Evolutionary conservation across 192 early-diverging fungal genomes (phyloP), one percentile per base, ranked within the genome.

Genomic region (Umbelopsis vinacea): DNA sequence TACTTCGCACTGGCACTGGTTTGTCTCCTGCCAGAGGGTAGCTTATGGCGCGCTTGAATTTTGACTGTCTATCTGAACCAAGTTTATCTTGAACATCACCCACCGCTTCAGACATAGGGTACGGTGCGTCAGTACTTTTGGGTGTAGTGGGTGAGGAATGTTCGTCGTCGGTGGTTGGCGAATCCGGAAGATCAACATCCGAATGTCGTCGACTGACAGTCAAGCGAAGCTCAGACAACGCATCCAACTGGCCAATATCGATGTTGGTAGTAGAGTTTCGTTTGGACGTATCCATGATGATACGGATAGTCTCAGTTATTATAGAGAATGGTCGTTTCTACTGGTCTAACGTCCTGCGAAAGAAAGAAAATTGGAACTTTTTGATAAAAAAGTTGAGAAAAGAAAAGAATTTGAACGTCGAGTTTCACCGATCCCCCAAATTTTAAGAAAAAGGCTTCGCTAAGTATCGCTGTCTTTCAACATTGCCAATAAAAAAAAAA

Each of bases 181-280:
- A 63, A 35, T 63, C 57, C 35, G 33, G 26, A 19, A 63, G 17
- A 37, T 63, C 57, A 15, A 26, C 29, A 12, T 63, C 57, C 29
- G 57, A 63, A 63, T 63, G 57, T 17, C 57, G 57, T 63, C 57
- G 57, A 63, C 57, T 63, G 33, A 35, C 57, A 35, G 57, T 63
- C 57, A 63, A 63, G 57, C 57, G 26, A 29, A 63, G 57, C 57
- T 63, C 24, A 35, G 57, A 63, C 17, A 63, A 6, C 23, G 26
- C 57, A 15, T 37, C 33, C 26, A 63, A 37, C 12, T 63, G 29
- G 26, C 33, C 17, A 6, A 63, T n/a, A 37, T 63, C 57, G 6
- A 63, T 22, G 33, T 22, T 37, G 57, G 24, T 63, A 0, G 33
- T 37, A 12, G 57, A 63, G 33, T 63, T 63, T 63, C 57, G 57